Evolutionary conservation across 2,329 filamentous ascomycete genomes (phyloP).

Genomic region (Ramularia endophylla): DNA sequence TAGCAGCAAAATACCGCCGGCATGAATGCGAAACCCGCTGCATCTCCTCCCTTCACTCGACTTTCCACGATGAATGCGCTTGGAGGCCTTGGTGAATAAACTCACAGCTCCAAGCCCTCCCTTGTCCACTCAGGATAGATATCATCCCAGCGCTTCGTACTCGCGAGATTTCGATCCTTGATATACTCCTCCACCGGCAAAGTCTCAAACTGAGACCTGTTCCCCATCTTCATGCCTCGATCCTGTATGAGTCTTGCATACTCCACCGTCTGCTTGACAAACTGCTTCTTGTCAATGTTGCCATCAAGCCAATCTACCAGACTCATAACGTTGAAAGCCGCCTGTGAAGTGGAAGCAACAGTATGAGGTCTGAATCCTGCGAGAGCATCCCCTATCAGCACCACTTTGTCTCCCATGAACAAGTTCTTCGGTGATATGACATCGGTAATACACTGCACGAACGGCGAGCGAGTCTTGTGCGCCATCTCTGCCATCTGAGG

Average conservation of each 20-base stretch:
- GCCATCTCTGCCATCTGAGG: conserved; percentile 39
- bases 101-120: conserved; percentile 13
- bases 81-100: too few species aligned
- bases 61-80: too few species aligned
- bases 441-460: conserved; percentile 42
- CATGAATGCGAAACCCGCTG: too few species aligned
- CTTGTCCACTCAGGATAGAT: conserved; percentile 18
- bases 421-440: conserved; percentile 33
- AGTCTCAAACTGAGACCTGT: conserved; percentile 35
- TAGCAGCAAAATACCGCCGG: too few species aligned
- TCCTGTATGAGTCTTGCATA: conserved; percentile 36
- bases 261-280: conserved; percentile 34
- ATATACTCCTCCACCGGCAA: conserved; percentile 36
- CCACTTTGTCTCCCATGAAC: conserved; percentile 38
- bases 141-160: conserved; percentile 11
- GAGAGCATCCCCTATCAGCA: conserved; percentile 44
- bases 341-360: conserved; percentile 41
- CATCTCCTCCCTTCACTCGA: too few species aligned
- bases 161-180: conserved; percentile 23
- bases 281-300: conserved; percentile 30
- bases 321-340: conserved; percentile 39
- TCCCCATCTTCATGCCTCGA: conserved; percentile 35
- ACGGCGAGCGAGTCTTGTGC: conserved; percentile 35
- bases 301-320: conserved; percentile 38
- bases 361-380: conserved; percentile 42